Percentiles rank a stretch among this genome's conserved stretches.
phyloP scores from a whole-genome alignment of 352 stramenopile genomes.

The Phytopythium aichiense region DNA sequence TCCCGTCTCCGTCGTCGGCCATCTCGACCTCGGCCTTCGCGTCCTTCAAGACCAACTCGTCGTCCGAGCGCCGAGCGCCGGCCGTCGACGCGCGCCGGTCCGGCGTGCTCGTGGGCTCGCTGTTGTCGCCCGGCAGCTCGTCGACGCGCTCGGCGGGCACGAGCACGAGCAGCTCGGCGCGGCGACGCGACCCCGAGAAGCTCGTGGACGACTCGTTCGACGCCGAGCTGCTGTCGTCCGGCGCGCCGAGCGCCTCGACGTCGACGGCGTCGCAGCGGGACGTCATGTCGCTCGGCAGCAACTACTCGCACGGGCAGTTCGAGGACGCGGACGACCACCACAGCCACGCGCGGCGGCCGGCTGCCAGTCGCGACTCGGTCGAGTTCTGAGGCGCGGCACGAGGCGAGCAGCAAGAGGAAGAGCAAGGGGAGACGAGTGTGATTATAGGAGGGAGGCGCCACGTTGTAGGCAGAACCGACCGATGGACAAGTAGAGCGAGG shows the following conservation, averaged over 20 bases:
- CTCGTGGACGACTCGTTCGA: constrained; percentile 31
- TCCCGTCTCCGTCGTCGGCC: constrained; percentile 4
- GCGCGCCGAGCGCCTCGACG: constrained; percentile 16
- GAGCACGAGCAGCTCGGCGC: constrained; percentile 14
- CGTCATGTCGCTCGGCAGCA: constrained; percentile 19
- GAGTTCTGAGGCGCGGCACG: constrained; percentile 40
- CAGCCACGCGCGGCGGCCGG: constrained; percentile 16
- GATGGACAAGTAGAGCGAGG: neutral
- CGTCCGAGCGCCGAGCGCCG: constrained; percentile 21
- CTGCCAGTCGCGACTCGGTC: constrained; percentile 38
- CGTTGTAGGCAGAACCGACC: neutral
- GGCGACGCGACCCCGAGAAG: constrained; percentile 13
- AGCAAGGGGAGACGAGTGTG: neutral
- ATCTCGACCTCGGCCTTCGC: constrained; percentile 7
- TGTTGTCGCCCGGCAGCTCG: constrained; percentile 35
- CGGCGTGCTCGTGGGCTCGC: constrained; percentile 27
- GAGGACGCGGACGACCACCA: constrained; percentile 28
- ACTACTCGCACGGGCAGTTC: constrained; percentile 41
- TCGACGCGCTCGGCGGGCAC: constrained; percentile 9
- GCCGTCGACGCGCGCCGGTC: constrained; percentile 22
- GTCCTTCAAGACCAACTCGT: constrained; percentile 2
- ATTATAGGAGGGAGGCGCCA: neutral
- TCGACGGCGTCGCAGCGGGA: constrained; percentile 12
- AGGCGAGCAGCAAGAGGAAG: too few species aligned
- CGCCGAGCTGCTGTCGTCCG: constrained; percentile 28